Evolutionary conservation across 2,329 filamentous ascomycete genomes (phyloP).

Genomic region (Teratosphaeria pseudoeucalypti): DNA sequence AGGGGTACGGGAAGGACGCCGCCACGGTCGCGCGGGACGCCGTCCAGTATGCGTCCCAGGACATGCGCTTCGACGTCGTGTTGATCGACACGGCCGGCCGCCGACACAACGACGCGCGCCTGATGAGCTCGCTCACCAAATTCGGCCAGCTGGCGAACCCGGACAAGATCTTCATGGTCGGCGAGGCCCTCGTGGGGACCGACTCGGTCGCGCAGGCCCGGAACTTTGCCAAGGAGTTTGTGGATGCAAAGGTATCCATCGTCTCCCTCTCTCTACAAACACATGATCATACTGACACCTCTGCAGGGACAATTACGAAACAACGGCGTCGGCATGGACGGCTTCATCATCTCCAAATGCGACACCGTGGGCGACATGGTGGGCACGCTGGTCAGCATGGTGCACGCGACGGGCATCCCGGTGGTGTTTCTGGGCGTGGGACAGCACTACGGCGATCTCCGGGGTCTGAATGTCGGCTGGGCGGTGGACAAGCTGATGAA

Average conservation of each 20-base stretch:
- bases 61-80: constrained; percentile 66
- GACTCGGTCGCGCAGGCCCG: constrained; percentile 91
- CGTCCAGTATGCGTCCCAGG: constrained; percentile 62
- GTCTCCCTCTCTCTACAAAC: not conserved
- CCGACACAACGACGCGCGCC: constrained; percentile 84
- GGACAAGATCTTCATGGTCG: constrained; percentile 98
- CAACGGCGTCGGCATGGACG: constrained; percentile 68
- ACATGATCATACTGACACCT: not conserved
- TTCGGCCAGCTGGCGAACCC: constrained; percentile 93
- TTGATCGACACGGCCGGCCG: constrained; percentile 93
- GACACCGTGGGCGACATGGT: constrained; percentile 99
- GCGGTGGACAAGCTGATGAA: constrained; percentile 52
- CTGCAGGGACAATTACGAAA: constrained; percentile 21
- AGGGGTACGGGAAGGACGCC: constrained; percentile 95
- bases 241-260: constrained; percentile 21
- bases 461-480: constrained; percentile 54
- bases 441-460: constrained; percentile 56
- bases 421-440: constrained; percentile 79
- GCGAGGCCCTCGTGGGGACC: constrained; percentile 83
- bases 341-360: constrained; percentile 97
- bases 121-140: constrained; percentile 95
- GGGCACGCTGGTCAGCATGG: constrained; percentile 87
- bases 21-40: constrained; percentile 92
- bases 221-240: constrained; percentile 89
- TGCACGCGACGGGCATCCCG: constrained; percentile 89